Evolutionary conservation across 805 yeast species (phyloP).

Genomic region (Lipomyces mesembrius): DNA sequence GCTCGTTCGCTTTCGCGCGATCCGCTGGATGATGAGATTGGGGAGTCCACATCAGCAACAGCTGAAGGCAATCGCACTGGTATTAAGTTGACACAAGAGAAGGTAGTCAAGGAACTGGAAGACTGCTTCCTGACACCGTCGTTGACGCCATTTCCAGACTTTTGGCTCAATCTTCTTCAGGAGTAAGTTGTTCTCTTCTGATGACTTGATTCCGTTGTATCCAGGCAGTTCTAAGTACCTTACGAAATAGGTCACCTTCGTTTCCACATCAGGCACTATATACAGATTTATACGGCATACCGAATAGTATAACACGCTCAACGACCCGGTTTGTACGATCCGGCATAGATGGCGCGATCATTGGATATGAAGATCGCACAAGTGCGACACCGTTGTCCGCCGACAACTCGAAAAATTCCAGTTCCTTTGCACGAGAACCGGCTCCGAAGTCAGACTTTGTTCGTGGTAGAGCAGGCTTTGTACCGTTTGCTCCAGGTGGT

Average conservation of each 20-base stretch:
- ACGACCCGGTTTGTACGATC: slow-evolving; percentile 67
- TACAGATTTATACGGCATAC: slow-evolving; percentile 58
- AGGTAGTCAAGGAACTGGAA: slow-evolving; percentile 40
- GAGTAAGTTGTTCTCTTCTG: slow-evolving; percentile 38
- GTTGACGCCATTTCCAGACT: slow-evolving; percentile 64
- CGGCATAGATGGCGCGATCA: slow-evolving; percentile 77
- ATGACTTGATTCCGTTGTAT: not conserved
- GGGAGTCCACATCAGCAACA: not conserved
- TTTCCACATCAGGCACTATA: slow-evolving; percentile 49
- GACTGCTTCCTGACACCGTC: slow-evolving; percentile 65
- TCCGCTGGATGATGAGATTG: not conserved
- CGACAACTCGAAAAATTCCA: slow-evolving; percentile 68
- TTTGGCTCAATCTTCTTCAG: slow-evolving; percentile 71
- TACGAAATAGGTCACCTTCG: slow-evolving; percentile 31
- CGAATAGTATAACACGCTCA: slow-evolving; percentile 67
- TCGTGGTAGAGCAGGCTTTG: slow-evolving; percentile 69
- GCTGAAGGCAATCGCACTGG: not conserved
- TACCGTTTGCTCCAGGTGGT: slow-evolving; percentile 97
- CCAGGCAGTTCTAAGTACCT: not conserved
- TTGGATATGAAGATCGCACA: slow-evolving; percentile 65
- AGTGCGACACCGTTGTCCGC: slow-evolving; percentile 49
- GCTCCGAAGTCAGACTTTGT: slow-evolving; percentile 62
- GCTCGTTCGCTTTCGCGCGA: not conserved
- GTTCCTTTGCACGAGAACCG: slow-evolving; percentile 68
- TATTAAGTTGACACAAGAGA: slow-evolving; percentile 26